Base-by-base conservation (phyloP, 75 land plant species). In the Cunninghamia lanceolata region DNA sequence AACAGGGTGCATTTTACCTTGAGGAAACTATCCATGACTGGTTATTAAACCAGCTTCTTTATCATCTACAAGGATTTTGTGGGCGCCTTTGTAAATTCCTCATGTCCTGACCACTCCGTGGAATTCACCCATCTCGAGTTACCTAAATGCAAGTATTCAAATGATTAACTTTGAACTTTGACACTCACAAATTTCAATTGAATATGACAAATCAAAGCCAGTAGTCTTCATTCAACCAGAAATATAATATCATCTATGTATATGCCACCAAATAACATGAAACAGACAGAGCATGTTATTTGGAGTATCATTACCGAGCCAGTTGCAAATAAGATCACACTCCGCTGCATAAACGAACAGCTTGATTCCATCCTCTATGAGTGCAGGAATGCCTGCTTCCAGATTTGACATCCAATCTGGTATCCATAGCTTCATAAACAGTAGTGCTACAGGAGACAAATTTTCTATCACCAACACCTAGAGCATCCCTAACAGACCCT, bases 401-500 rank as follows among this genome's bases (percentile, higher is more conserved):
- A 97, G 89, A 80, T 98, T 97, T 77, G 94, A 93, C 99, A 98
- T 98, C 99, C 99, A 98, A 85, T 98, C 99, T n/a, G 19, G 95
- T 91, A 16, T 93, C 75, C 99, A 98, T 95, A 38, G 94, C 96
- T 90, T 97, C 90, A 85, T 97, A 94, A 5, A 98, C 99, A 82
- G 93, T 84, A 13, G 99, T 89, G 89, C 95, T 98, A 59, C 99
- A 98, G 25, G 97, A 94, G 40, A 98, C 97, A 85, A 98, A 98
- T 9, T 96, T 92, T 56, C 95, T 91, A 71, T 94, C 88, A 3
- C 96, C 97, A 76, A 98, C 99, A 11, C 97, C 99, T 83, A 98
- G 89, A 16, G 97, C 96, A 35, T 88, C 88, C 86, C 92, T 94
- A 45, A 94, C 96, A 80, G 93, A 56, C 52, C 91, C 91, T 84